Evolutionary conservation across 75 land plant genomes (phyloP).

Genomic region (Selaginella tamariscina): DNA sequence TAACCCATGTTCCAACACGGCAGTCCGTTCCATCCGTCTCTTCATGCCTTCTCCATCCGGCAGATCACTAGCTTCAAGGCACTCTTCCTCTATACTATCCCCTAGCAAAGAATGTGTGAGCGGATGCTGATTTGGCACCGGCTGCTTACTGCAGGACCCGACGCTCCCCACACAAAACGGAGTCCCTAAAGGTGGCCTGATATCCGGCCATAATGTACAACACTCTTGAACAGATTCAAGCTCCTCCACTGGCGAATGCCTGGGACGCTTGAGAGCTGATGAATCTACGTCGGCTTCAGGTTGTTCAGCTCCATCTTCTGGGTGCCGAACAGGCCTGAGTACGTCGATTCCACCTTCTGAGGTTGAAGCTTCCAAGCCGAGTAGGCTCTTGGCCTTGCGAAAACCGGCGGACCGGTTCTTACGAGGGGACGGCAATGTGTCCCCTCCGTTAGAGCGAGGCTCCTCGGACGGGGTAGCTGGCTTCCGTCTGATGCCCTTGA

Average conservation of each 20-base stretch:
- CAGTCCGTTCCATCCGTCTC: constrained; percentile 31
- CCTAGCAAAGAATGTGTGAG: constrained; percentile 14
- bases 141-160: constrained; percentile 22
- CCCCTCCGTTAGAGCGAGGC: too few species aligned
- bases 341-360: too few species aligned
- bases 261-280: background rate
- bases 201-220: background rate
- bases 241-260: background rate
- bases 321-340: background rate
- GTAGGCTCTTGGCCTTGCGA: background rate
- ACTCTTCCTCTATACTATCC: constrained; percentile 19
- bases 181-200: constrained; percentile 65
- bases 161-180: constrained; percentile 42
- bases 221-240: background rate
- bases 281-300: background rate
- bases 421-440: too few species aligned
- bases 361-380: background rate
- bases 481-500: too few species aligned
- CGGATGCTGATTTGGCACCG: constrained; percentile 9
- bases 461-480: too few species aligned
- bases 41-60: constrained; percentile 43
- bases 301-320: background rate
- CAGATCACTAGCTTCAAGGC: constrained; percentile 23
- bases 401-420: background rate
- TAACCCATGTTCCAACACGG: constrained; percentile 37